phyloP scores from a whole-genome alignment of 148 eudicot genomes.

The Euryodendron excelsum region DNA sequence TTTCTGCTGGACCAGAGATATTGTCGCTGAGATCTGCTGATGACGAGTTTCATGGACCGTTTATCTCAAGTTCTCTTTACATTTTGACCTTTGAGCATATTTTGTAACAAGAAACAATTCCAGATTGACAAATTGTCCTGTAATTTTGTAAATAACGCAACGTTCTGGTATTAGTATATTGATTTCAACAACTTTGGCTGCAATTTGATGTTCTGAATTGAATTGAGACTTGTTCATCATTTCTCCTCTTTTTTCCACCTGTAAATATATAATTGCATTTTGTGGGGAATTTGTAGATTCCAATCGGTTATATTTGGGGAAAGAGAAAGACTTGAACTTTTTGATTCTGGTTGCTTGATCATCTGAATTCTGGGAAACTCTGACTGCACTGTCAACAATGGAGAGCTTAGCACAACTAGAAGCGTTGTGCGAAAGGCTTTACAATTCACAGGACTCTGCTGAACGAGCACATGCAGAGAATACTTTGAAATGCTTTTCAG shows the following conservation, averaged over 20 bases:
- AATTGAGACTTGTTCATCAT: neutral
- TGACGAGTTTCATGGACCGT: slow-evolving; percentile 12
- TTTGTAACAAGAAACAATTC: slow-evolving; percentile 27
- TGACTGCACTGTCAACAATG: slow-evolving; percentile 48
- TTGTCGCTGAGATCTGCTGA: slow-evolving; percentile 21
- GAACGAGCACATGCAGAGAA: slow-evolving; percentile 93
- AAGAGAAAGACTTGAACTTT: slow-evolving; percentile 26
- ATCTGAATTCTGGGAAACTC: slow-evolving; percentile 25
- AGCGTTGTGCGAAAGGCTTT: slow-evolving; percentile 90
- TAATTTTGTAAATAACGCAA: slow-evolving; percentile 26
- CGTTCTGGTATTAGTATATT: slow-evolving; percentile 23
- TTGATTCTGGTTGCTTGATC: slow-evolving; percentile 43
- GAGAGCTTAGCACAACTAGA: slow-evolving; percentile 90
- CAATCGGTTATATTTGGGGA: slow-evolving; percentile 34
- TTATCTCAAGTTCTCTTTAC: slow-evolving; percentile 15
- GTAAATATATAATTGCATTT: slow-evolving; percentile 29
- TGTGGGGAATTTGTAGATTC: slow-evolving; percentile 32
- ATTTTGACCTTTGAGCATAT: slow-evolving; percentile 29
- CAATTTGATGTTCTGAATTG: slow-evolving; percentile 17
- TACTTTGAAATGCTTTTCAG: slow-evolving; percentile 82
- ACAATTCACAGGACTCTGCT: slow-evolving; percentile 89
- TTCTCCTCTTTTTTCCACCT: slow-evolving; percentile 15
- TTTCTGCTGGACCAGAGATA: slow-evolving; percentile 19
- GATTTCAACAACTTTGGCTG: slow-evolving; percentile 17
- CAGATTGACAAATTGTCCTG: slow-evolving; percentile 30